Conservation (phyloP, 2,329 filamentous ascomycete species). For the Didymella segeticola region DNA sequence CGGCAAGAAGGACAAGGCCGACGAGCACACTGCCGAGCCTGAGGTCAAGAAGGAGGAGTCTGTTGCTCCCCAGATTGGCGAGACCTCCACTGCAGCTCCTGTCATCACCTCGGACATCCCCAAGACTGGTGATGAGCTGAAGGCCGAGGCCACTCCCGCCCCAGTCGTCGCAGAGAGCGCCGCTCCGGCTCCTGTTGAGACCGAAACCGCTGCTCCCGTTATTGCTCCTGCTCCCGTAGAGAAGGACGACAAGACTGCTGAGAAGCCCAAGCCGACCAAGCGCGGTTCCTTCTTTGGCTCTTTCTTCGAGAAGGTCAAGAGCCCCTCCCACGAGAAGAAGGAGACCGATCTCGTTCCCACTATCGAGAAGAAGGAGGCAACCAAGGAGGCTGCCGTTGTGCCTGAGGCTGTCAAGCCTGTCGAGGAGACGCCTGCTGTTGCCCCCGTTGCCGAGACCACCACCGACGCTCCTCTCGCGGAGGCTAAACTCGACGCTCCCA, state of each 20-base stretch:
- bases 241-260: slow-evolving; percentile 48
- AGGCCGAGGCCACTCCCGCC: slow-evolving; percentile 52
- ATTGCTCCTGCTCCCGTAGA: slow-evolving; percentile 28
- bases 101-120: slow-evolving; percentile 42
- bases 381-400: slow-evolving; percentile 55
- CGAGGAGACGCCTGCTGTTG: slow-evolving; percentile 48
- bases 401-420: slow-evolving; percentile 44
- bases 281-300: slow-evolving; percentile 83
- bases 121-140: slow-evolving; percentile 47
- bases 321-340: slow-evolving; percentile 68
- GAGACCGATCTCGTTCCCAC: slow-evolving; percentile 67
- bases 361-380: slow-evolving; percentile 41
- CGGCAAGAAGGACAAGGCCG: slow-evolving; percentile 65
- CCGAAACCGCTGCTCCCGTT: slow-evolving; percentile 36
- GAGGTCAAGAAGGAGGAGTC: slow-evolving; percentile 53
- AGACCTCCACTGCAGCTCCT: slow-evolving; percentile 44
- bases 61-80: slow-evolving; percentile 38
- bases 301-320: slow-evolving; percentile 67
- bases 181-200: slow-evolving; percentile 43
- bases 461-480: slow-evolving; percentile 35
- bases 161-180: slow-evolving; percentile 51
- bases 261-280: slow-evolving; percentile 72
- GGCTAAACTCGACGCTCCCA: slow-evolving; percentile 35
- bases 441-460: slow-evolving; percentile 39
- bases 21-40: slow-evolving; percentile 46